Evolutionary conservation across 2,329 filamentous ascomycete species (phyloP), one percentile per base, ranked within the genome.

Genomic region (Cryphonectria nitschkei): DNA sequence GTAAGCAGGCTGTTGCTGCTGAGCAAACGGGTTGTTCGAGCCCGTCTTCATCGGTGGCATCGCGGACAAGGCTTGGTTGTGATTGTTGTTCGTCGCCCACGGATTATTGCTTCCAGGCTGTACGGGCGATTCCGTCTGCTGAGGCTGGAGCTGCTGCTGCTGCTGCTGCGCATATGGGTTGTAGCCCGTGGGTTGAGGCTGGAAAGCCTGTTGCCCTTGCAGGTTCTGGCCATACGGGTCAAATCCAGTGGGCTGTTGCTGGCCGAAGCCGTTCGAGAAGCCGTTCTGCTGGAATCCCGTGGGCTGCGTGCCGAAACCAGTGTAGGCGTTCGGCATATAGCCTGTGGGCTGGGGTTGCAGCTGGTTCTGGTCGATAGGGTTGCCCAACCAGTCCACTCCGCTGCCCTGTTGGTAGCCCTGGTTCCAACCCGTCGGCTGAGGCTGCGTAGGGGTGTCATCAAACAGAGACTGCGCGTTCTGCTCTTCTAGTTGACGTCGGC

Each of bases 351-450:
- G 94, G 61, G 89, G 87, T 80, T 95, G 90, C 75, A 91, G 87
- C 79, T 93, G 91, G 76, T 83, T 89, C 77, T 90, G 90, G 71
- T 95, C 93, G 77, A 98, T 92, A 16, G 95, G 94, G 80, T 99
- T 99, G 71, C 95, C 96, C 76, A 97, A 96, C 89, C 97, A 98
- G 82, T 99, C 96, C 26, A 99, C 96, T 16, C 94, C 93, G 70
- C 92, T 92, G 79, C 97, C 95, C 82, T 99, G 96, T 83, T 98
- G 95, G 78, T 99, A 99, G 63, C 95, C 95, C 82, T 97, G 95
- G 81, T 98, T 98, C 84, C 94, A 94, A 50, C 94, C 95, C 19
- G 95, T 98, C 56, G 89, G 89, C 81, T 95, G 93, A 50, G 92
- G 88, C 77, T 91, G 89, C 34, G 85, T 81, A 7, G 90, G 86